Conservation (phyloP, 2,329 filamentous ascomycete species). For the Colletotrichum theobromicola region DNA sequence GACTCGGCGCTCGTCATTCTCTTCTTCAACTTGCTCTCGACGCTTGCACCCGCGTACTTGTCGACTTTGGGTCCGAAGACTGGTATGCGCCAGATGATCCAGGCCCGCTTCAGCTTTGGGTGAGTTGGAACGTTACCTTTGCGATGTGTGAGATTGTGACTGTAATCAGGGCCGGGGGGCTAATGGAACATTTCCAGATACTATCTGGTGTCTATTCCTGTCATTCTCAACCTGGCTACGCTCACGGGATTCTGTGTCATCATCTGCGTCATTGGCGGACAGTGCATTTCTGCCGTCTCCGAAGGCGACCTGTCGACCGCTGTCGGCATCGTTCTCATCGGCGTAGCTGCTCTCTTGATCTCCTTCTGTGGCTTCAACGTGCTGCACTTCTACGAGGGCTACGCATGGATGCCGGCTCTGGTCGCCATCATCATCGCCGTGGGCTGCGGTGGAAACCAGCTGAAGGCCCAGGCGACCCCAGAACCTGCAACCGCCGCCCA, state of each 20-base stretch:
- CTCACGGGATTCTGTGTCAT: slow-evolving; percentile 55
- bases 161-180: fast-evolving
- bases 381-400: slow-evolving; percentile 50
- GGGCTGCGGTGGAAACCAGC: slow-evolving; percentile 41
- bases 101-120: slow-evolving; percentile 42
- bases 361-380: slow-evolving; percentile 52
- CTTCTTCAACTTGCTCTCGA: slow-evolving; percentile 48
- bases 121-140: slow-evolving; percentile 25
- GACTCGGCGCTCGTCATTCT: slow-evolving; percentile 49
- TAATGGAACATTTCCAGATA: not conserved
- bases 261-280: slow-evolving; percentile 51
- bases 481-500: slow-evolving; percentile 45
- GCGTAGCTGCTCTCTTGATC: slow-evolving; percentile 47
- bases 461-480: slow-evolving; percentile 39
- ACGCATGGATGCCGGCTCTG: slow-evolving; percentile 49
- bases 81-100: slow-evolving; percentile 53
- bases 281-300: slow-evolving; percentile 43
- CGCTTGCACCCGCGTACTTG: slow-evolving; percentile 44
- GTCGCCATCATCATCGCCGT: slow-evolving; percentile 44
- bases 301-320: slow-evolving; percentile 41
- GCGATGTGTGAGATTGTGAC: not conserved
- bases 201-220: slow-evolving; percentile 24
- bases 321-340: slow-evolving; percentile 54
- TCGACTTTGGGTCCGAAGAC: slow-evolving; percentile 48
- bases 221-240: slow-evolving; percentile 50